Conservation (phyloP, 2,329 filamentous ascomycete species). For the Epichloe typhina region DNA sequence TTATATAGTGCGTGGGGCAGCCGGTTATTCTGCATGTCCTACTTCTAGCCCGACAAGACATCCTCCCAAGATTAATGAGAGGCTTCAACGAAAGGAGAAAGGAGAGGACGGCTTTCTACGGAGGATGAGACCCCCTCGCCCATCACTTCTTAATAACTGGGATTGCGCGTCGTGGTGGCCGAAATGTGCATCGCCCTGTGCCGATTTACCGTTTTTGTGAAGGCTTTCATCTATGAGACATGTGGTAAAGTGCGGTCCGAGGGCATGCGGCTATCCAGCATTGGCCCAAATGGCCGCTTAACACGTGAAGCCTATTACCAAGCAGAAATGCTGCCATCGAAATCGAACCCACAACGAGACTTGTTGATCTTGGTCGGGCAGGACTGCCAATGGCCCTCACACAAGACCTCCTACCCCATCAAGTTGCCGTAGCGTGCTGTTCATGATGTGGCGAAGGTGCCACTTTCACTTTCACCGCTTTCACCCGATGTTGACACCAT, state of each 20-base stretch:
- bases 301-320: not conserved
- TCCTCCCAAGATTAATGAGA: no score
- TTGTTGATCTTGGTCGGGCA: not conserved
- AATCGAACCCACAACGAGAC: not conserved
- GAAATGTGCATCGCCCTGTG: not conserved
- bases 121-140: not conserved
- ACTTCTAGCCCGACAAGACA: no score
- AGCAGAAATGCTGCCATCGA: not conserved
- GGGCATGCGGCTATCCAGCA: not conserved
- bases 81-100: no score
- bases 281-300: not conserved
- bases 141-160: not conserved
- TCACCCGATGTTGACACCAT: not conserved
- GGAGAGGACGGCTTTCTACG: no score
- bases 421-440: no score
- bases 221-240: not conserved
- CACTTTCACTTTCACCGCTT: not conserved
- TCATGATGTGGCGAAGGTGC: not conserved
- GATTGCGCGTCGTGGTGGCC: not conserved
- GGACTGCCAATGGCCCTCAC: not conserved
- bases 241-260: not conserved
- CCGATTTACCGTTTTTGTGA: no score
- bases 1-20: no score
- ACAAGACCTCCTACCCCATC: no score
- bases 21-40: no score